These are phyloP conservation scores for Prunus salicina DNA, from an alignment of 306 rosid species.

Conservation along the genomic window DNA sequence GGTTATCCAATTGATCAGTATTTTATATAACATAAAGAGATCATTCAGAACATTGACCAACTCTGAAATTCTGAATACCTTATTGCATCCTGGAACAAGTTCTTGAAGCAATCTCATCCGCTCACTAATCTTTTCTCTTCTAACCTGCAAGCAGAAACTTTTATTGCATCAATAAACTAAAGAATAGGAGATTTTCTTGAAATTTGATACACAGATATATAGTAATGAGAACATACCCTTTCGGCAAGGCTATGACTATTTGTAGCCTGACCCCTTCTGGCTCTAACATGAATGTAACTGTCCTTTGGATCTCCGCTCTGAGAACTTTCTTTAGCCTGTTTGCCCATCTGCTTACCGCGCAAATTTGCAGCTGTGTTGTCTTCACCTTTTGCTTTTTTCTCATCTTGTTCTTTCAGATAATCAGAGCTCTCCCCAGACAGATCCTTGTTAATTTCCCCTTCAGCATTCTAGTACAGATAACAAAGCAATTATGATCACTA, in stretches of 20 bases:
- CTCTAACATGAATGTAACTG: constrained; percentile 93
- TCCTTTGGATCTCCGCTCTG: constrained; percentile 73
- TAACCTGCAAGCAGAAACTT: constrained; percentile 55
- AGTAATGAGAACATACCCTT: constrained; percentile 54
- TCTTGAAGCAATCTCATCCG: constrained; percentile 98
- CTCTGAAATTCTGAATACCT: constrained; percentile 42
- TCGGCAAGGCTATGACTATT: constrained; percentile 99
- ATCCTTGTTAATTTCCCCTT: constrained; percentile 54
- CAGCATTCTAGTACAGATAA: constrained; percentile 54
- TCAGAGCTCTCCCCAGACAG: constrained; percentile 57
- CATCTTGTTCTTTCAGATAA: constrained; percentile 56
- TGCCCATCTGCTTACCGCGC: constrained; percentile 57
- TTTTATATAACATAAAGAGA: constrained; percentile 12
- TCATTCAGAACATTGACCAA: constrained; percentile 7
- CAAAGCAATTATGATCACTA: constrained; percentile 28
- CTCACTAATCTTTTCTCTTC: constrained; percentile 98
- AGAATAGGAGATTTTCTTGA: background rate
- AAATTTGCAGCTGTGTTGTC: constrained; percentile 45
- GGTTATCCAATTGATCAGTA: constrained; percentile 14
- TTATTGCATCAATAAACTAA: background rate
- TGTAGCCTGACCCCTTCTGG: constrained; percentile 98
- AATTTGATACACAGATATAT: constrained; percentile 1
- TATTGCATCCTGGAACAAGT: constrained; percentile 99
- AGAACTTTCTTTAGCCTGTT: constrained; percentile 70
- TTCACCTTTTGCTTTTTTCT: constrained; percentile 59